Conservation (phyloP, 1,139 yeast genomes). For the Blastobotrys malaysiensis region DNA sequence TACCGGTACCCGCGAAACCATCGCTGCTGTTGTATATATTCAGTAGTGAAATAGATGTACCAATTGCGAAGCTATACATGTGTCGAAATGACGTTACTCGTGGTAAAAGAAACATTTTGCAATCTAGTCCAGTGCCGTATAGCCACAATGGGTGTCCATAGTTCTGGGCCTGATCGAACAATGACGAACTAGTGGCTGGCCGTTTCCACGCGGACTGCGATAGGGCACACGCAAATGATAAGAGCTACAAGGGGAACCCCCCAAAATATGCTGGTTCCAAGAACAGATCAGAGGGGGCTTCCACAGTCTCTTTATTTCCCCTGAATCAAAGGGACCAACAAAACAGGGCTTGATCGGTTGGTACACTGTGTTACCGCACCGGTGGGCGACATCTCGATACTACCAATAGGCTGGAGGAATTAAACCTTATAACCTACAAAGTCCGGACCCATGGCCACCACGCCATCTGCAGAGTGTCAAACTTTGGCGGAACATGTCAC, state of each 20-base stretch:
- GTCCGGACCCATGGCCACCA: not conserved
- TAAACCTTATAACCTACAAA: not conserved
- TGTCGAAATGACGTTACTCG: too few relatives aligned
- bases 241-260: not conserved
- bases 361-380: not conserved
- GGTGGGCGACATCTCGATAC: not conserved
- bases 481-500: not conserved
- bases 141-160: not conserved
- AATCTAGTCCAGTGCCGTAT: not conserved
- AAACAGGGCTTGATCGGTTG: not conserved
- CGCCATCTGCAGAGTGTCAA: not conserved
- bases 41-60: too few relatives aligned
- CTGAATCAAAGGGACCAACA: not conserved
- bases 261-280: not conserved
- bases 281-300: not conserved
- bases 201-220: too few relatives aligned
- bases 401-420: not conserved
- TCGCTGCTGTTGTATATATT: too few relatives aligned
- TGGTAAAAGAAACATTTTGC: not conserved
- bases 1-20: too few relatives aligned
- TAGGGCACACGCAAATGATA: not conserved
- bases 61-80: too few relatives aligned
- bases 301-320: not conserved
- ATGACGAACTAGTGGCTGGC: not conserved
- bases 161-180: not conserved